These are phyloP conservation scores for Aspergillus latus DNA, from an alignment of 2,329 filamentous ascomycete genomes.

Conservation along the genomic window DNA sequence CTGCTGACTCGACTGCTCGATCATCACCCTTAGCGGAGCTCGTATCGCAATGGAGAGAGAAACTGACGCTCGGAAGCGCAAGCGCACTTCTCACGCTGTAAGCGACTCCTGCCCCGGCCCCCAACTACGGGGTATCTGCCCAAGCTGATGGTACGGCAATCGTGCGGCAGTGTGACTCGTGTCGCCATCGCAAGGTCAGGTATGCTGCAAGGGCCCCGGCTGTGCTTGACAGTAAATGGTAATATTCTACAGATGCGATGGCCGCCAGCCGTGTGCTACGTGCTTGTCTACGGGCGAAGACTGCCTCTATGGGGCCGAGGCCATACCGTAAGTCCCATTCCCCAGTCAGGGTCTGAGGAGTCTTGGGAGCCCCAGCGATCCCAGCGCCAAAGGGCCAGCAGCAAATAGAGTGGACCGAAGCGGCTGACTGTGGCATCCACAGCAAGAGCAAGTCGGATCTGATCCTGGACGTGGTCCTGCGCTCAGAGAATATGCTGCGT, in stretches of 20 bases:
- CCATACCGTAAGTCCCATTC: conserved; percentile 25
- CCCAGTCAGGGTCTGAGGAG: too few relatives aligned
- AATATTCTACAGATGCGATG: conserved; percentile 46
- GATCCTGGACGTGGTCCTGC: conserved; percentile 52
- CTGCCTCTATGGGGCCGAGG: conserved; percentile 32
- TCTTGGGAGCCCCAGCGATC: too few relatives aligned
- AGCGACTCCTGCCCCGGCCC: too few relatives aligned
- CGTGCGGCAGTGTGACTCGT: conserved; percentile 48
- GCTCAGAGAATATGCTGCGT: conserved; percentile 50
- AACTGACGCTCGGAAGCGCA: conserved; percentile 22
- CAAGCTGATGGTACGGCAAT: conserved; percentile 7
- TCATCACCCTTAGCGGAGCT: not conserved
- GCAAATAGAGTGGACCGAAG: too few relatives aligned
- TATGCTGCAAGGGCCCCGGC: conserved; percentile 34
- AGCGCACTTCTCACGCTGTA: conserved; percentile 33
- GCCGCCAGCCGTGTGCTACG: conserved; percentile 46
- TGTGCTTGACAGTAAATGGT: not conserved
- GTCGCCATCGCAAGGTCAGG: conserved; percentile 50
- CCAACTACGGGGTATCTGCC: too few relatives aligned
- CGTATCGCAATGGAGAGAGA: conserved; percentile 3
- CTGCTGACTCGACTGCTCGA: not conserved
- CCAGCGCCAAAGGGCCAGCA: too few relatives aligned
- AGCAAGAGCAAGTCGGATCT: conserved; percentile 54
- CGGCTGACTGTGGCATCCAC: not conserved
- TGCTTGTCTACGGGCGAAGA: conserved; percentile 23